phyloP scores from a whole-genome alignment of 306 rosid genomes.

The Fagus sylvatica region DNA sequence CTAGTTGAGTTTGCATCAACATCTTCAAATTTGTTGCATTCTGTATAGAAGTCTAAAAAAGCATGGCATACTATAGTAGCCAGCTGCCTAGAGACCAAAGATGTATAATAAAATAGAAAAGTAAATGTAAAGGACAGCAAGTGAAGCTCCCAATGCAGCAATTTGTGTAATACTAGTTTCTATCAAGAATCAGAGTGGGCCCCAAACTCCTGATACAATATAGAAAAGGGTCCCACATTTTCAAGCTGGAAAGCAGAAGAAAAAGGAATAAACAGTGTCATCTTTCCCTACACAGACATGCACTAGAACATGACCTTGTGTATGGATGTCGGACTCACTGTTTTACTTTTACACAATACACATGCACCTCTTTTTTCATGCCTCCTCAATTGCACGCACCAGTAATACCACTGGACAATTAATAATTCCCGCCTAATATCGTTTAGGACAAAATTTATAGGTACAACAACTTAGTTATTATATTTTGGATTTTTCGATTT shows the following conservation, averaged over 20 bases:
- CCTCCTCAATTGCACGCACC: not conserved
- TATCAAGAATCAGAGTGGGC: slow-evolving; percentile 43
- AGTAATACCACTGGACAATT: too few species aligned
- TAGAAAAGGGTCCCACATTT: slow-evolving; percentile 28
- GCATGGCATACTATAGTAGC: too few species aligned
- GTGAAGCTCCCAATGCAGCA: slow-evolving; percentile 14
- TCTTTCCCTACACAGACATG: slow-evolving; percentile 18
- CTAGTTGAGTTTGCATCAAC: too few species aligned
- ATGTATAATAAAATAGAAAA: not conserved
- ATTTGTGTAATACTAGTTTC: slow-evolving; percentile 21
- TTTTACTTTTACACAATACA: not conserved
- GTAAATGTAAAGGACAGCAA: slow-evolving; percentile 1
- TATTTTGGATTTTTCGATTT: too few species aligned
- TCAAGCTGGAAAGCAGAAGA: slow-evolving; percentile 53
- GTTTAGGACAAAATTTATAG: too few species aligned
- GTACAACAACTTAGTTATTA: too few species aligned
- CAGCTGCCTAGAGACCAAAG: too few species aligned
- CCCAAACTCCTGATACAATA: slow-evolving; percentile 13
- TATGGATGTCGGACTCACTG: not conserved
- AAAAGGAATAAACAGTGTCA: slow-evolving; percentile 31
- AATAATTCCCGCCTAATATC: too few species aligned
- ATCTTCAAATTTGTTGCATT: too few species aligned
- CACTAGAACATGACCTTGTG: slow-evolving; percentile 15
- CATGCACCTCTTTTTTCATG: slow-evolving; percentile 15
- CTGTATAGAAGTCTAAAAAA: too few species aligned